Conservation (phyloP, 2,329 filamentous ascomycete species). For the Cercospora nicotianae region DNA sequence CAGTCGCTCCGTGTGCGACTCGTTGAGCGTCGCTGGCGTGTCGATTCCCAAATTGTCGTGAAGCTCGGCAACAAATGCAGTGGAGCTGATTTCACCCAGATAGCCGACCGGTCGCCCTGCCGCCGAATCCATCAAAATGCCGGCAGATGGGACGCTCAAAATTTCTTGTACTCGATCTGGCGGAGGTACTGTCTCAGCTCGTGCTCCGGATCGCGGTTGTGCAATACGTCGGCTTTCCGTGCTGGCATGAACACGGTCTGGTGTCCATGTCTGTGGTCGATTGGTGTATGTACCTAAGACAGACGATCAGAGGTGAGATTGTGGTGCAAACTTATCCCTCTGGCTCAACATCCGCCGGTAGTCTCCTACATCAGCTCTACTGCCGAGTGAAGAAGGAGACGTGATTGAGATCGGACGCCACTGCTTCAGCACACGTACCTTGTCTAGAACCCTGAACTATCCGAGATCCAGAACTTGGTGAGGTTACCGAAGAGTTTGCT, state of each 20-base stretch:
- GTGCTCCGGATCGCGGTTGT: not conserved
- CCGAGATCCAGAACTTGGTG: not conserved
- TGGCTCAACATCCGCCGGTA: not conserved
- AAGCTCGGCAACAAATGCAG: constrained; percentile 29
- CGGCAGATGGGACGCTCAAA: constrained; percentile 25
- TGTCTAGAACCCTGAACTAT: not conserved
- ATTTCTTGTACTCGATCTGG: constrained; percentile 14
- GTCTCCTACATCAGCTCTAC: not conserved
- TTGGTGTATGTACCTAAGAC: not conserved
- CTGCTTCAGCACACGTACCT: not conserved
- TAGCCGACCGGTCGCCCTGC: constrained; percentile 20
- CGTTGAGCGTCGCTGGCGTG: constrained; percentile 6
- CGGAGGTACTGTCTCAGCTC: constrained; percentile 11
- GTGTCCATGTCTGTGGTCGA: not conserved
- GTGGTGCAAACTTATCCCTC: not conserved
- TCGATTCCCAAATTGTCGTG: constrained; percentile 26
- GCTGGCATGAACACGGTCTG: not conserved
- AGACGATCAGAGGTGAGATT: not conserved
- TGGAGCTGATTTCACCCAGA: constrained; percentile 25
- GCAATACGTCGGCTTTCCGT: not conserved
- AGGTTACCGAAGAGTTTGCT: not conserved
- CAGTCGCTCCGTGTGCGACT: constrained; percentile 14
- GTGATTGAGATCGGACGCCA: not conserved
- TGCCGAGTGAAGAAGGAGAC: not conserved
- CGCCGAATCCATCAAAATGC: constrained; percentile 23